phyloP scores from a whole-genome alignment of 495 filamentous ascomycete species.

The Xylaria nigripes region DNA sequence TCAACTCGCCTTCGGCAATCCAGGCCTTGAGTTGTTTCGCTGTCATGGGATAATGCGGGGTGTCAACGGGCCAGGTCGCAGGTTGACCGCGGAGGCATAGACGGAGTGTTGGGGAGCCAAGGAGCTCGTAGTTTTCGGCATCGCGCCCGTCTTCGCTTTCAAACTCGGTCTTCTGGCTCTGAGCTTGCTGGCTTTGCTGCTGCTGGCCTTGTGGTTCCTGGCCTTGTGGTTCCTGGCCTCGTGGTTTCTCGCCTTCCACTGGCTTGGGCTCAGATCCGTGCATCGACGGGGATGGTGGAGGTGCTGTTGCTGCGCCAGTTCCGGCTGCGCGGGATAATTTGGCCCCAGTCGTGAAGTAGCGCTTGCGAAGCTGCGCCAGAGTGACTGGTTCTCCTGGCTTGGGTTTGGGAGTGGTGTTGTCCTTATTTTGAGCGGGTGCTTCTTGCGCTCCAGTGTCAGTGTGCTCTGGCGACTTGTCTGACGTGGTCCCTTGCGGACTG shows the following conservation, averaged over 20 bases:
- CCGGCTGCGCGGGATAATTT: not conserved
- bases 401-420: conserved; percentile 7
- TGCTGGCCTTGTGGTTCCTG: not conserved
- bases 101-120: conserved; percentile 9
- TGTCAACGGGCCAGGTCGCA: conserved; percentile 13
- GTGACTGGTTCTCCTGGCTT: not conserved
- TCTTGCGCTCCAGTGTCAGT: conserved; percentile 1
- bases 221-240: not conserved
- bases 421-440: conserved; percentile 13
- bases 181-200: not conserved
- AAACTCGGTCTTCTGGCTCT: not conserved
- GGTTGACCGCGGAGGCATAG: conserved; percentile 12
- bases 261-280: conserved; percentile 5
- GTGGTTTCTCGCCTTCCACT: too few species aligned
- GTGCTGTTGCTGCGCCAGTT: too few species aligned
- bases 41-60: not conserved
- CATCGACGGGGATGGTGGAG: too few species aligned
- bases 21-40: not conserved
- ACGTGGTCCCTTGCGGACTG: not conserved
- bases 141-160: not conserved
- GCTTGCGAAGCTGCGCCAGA: conserved; percentile 9
- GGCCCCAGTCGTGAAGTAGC: not conserved
- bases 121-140: not conserved
- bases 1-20: not conserved
- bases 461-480: not conserved